A percentile compares a stretch with the other conserved stretches of the same genome.
These are phyloP conservation scores for Diplodia corticola DNA, from an alignment of 2,329 filamentous ascomycete species.

Conservation along the genomic window DNA sequence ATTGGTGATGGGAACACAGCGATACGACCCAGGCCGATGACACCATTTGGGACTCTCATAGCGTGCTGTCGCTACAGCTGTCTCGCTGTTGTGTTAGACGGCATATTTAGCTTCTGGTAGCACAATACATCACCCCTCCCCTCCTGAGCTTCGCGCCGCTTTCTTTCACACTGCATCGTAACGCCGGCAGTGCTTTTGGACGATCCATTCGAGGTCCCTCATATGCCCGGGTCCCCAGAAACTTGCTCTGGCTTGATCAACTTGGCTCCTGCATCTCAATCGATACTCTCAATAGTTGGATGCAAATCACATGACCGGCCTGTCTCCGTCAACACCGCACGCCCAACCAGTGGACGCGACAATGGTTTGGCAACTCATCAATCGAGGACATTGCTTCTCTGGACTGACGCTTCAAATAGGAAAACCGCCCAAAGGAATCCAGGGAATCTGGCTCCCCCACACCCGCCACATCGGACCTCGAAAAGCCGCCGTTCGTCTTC, in stretches of 20 bases:
- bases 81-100: too few relatives aligned
- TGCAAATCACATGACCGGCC: neutral
- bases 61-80: neutral
- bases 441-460: neutral
- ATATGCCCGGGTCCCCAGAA: neutral
- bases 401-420: neutral
- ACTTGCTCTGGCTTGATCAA: neutral
- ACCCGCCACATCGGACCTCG: neutral
- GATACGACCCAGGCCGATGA: neutral
- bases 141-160: too few relatives aligned
- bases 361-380: neutral
- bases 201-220: neutral
- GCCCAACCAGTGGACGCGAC: neutral
- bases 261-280: neutral
- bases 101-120: too few relatives aligned
- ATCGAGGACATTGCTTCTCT: neutral
- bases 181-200: neutral
- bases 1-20: neutral
- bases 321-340: neutral
- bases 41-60: neutral
- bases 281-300: neutral
- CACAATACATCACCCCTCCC: too few relatives aligned
- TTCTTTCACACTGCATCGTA: neutral
- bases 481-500: slow-evolving; percentile 2
- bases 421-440: neutral